Base-by-base conservation (phyloP, 257 asterid species). In the Echium plantagineum region DNA sequence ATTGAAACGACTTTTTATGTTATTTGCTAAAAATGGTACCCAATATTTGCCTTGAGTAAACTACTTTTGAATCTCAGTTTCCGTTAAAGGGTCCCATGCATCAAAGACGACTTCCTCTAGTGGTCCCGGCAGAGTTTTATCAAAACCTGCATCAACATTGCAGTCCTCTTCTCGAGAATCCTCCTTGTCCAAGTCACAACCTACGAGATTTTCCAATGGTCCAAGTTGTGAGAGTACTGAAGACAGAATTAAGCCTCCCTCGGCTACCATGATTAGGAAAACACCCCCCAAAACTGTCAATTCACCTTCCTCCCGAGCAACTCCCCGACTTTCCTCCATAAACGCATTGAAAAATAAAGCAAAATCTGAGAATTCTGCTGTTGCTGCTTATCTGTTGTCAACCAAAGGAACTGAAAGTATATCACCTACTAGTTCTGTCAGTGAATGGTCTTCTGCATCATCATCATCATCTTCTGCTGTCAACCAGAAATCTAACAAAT, bases 371-470 rank as follows among this genome's bases (percentile, higher is more conserved):
- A 74, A 68, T 66, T 64, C 96, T 62, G 68, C 67, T 56, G 82
- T 77, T 60, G 81, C 94, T 17, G 76, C 82, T 64, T 53, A 66
- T 67, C 61, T 73, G 69, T 72, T 55, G 82, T 72, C 96, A 49
- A 62, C 87, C 58, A 83, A 82, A 76, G 74, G 80, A 59, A 69
- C 84, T 64, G 58, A 87, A 49, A 76, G 76, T 71, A 76, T 81
- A 65, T 89, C 99, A 19, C 99, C 99, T 56, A 83, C 91, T 71
- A 89, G 96, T 81, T 93, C 99, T 61, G 76, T 86, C 59, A 86
- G 97, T 73, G 97, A 89, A 65, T 93, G 94, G 97, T 93, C 99
- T 61, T 81, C 95, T 56, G 85, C 66, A 63, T 89, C 98, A 22
- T 84, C 94, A 30, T 74, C 94, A 17, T 84, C 94, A 21, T 84